phyloP scores from a whole-genome alignment of 2,329 filamentous ascomycete genomes.

The Ploettnerulaceae sp. region DNA sequence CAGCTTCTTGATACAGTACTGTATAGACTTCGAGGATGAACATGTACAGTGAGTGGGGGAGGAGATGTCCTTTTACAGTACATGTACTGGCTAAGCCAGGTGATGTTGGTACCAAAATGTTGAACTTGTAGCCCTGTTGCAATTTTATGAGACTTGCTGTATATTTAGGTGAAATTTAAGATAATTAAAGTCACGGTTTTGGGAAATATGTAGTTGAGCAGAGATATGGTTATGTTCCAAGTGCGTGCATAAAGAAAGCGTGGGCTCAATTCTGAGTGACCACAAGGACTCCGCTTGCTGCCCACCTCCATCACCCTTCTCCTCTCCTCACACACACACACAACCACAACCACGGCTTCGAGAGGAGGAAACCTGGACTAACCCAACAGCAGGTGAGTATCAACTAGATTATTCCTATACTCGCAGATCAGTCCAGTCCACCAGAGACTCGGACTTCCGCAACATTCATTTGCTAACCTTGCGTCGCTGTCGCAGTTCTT shows the following conservation, averaged over 20 bases:
- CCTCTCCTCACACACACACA: slow-evolving; percentile 21
- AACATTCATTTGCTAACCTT: slow-evolving; percentile 21
- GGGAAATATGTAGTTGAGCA: slow-evolving; percentile 20
- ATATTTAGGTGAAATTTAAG: slow-evolving; percentile 15
- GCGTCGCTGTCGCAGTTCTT: slow-evolving; percentile 23
- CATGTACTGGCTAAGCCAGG: too few species aligned
- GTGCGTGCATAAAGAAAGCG: slow-evolving; percentile 24
- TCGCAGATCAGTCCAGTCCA: slow-evolving; percentile 13
- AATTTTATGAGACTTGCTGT: slow-evolving; percentile 1
- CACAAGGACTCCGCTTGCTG: slow-evolving; percentile 15
- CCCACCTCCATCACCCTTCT: slow-evolving; percentile 15
- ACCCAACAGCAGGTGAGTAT: slow-evolving; percentile 24
- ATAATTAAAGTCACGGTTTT: slow-evolving; percentile 18
- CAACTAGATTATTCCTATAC: slow-evolving; percentile 12
- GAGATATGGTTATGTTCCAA: slow-evolving; percentile 18
- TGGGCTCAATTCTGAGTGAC: slow-evolving; percentile 23
- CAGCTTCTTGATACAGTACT: slow-evolving; percentile 8
- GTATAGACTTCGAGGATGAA: too few species aligned
- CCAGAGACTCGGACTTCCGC: slow-evolving; percentile 13
- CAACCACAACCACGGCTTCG: slow-evolving; percentile 13
- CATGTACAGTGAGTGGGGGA: not conserved
- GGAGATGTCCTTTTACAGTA: too few species aligned
- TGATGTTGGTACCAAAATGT: too few species aligned
- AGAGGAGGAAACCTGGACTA: slow-evolving; percentile 20
- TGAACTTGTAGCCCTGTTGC: slow-evolving; percentile 10